phyloP scores from a whole-genome alignment of 345 rosid species.

The Rhizophora mangle region DNA sequence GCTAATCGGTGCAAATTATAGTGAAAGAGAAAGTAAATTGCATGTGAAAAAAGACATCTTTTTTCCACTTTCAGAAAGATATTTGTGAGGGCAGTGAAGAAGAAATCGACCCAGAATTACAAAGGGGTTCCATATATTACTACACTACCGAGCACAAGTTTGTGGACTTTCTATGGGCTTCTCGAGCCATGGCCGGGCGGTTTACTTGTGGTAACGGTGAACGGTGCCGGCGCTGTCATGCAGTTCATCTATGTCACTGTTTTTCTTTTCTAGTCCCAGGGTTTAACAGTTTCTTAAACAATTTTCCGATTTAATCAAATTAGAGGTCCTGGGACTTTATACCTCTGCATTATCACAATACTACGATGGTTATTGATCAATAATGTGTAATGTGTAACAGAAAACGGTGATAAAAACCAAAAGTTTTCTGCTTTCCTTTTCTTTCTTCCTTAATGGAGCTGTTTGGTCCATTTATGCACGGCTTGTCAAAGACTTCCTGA shows the following conservation, averaged over 20 bases:
- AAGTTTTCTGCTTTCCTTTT: constrained; percentile 25
- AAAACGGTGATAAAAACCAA: constrained; percentile 21
- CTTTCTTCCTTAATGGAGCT: constrained; percentile 23
- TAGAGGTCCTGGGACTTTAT: too few species aligned
- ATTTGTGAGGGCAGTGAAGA: constrained; percentile 40
- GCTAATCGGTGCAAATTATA: too few species aligned
- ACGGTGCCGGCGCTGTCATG: constrained; percentile 42
- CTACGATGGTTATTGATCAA: too few species aligned
- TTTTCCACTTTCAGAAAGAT: constrained; percentile 34
- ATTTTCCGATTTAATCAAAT: too few species aligned
- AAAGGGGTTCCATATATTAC: constrained; percentile 53
- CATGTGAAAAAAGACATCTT: neutral
- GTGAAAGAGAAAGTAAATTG: too few species aligned
- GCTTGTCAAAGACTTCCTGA: constrained; percentile 17
- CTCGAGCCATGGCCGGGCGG: constrained; percentile 42
- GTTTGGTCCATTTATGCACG: constrained; percentile 24
- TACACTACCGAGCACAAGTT: constrained; percentile 51
- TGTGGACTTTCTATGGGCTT: constrained; percentile 64
- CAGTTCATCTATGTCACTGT: constrained; percentile 47
- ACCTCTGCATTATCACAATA: too few species aligned
- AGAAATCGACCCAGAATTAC: constrained; percentile 55
- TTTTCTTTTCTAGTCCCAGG: constrained; percentile 45
- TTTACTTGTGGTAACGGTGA: constrained; percentile 47
- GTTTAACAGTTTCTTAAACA: neutral
- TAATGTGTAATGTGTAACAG: neutral